A percentile compares a stretch with the other conserved stretches of the same genome.
These are phyloP conservation scores for Taphrina flavorubra DNA, from an alignment of 1,139 yeast genomes.

Conservation along the genomic window DNA sequence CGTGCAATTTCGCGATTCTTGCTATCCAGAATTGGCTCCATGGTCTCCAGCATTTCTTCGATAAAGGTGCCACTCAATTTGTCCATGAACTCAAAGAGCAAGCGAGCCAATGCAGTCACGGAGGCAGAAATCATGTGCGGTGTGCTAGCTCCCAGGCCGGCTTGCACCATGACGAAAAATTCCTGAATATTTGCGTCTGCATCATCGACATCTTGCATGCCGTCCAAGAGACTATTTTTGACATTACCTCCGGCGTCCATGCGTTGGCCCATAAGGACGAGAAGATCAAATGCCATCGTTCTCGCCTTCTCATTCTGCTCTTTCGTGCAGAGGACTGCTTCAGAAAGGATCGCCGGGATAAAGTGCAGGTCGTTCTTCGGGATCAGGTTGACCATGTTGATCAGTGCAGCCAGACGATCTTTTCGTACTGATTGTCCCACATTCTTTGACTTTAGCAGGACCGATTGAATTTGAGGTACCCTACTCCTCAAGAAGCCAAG, in stretches of 20 bases:
- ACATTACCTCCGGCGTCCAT: conserved; percentile 74
- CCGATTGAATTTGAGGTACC: conserved; percentile 51
- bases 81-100: conserved; percentile 75
- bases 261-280: conserved; percentile 79
- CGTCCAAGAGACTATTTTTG: conserved; percentile 61
- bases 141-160: conserved; percentile 92
- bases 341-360: conserved; percentile 82
- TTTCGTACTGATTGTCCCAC: conserved; percentile 34
- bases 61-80: conserved; percentile 56
- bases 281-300: conserved; percentile 73
- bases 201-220: conserved; percentile 65
- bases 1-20: conserved; percentile 92
- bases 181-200: conserved; percentile 75
- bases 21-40: conserved; percentile 86
- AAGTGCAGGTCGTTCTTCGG: conserved; percentile 62
- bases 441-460: conserved; percentile 52
- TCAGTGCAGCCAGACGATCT: conserved; percentile 68
- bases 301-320: conserved; percentile 92
- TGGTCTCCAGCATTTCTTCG: conserved; percentile 81
- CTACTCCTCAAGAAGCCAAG: conserved; percentile 52
- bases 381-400: conserved; percentile 60
- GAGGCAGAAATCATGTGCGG: conserved; percentile 97
- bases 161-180: conserved; percentile 90
- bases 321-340: conserved; percentile 88
- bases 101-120: conserved; percentile 84